Percentiles rank a stretch among this genome's conserved stretches.
Conservation (phyloP, 2,329 filamentous ascomycete genomes). For the Ophiostoma sp. region DNA sequence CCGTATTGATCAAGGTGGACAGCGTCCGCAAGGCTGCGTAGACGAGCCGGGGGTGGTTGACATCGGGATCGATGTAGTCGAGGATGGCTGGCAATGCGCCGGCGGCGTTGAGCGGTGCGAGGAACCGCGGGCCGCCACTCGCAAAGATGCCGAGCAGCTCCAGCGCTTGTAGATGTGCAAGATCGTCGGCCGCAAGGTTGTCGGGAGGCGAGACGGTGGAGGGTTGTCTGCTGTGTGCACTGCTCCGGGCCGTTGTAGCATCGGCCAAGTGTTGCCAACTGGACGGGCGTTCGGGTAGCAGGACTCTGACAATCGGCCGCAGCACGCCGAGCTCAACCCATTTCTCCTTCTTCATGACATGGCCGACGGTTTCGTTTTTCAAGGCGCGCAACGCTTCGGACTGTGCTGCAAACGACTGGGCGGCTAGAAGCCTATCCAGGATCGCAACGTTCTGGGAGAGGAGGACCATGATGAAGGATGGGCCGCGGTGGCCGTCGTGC, state of each 20-base stretch:
- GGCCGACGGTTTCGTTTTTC: conserved; percentile 86
- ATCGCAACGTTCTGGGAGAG: conserved; percentile 46
- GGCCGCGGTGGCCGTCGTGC: not conserved
- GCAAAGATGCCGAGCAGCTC: conserved; percentile 81
- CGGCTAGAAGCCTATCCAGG: conserved; percentile 52
- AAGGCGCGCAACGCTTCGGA: conserved; percentile 61
- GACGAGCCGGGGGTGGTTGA: conserved; percentile 60
- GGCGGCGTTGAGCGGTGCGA: conserved; percentile 65
- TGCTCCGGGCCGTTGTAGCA: conserved; percentile 28
- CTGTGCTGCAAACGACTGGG: conserved; percentile 48
- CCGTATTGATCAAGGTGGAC: conserved; percentile 62
- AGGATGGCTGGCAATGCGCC: conserved; percentile 65
- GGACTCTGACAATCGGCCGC: conserved; percentile 48
- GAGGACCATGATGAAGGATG: conserved; percentile 45
- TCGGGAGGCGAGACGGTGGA: conserved; percentile 30
- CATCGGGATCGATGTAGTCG: conserved; percentile 59
- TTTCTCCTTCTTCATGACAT: conserved; percentile 76
- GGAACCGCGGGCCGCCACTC: conserved; percentile 74
- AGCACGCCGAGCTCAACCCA: conserved; percentile 68
- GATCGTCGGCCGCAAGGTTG: conserved; percentile 56
- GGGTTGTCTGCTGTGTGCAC: conserved; percentile 30
- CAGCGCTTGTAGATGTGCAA: conserved; percentile 68
- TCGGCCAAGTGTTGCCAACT: conserved; percentile 7
- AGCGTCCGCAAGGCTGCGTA: conserved; percentile 70
- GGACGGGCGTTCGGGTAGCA: conserved; percentile 36